These are phyloP conservation scores for Diplodia sapinea DNA, from an alignment of 2,329 filamentous ascomycete genomes.

Conservation along the genomic window DNA sequence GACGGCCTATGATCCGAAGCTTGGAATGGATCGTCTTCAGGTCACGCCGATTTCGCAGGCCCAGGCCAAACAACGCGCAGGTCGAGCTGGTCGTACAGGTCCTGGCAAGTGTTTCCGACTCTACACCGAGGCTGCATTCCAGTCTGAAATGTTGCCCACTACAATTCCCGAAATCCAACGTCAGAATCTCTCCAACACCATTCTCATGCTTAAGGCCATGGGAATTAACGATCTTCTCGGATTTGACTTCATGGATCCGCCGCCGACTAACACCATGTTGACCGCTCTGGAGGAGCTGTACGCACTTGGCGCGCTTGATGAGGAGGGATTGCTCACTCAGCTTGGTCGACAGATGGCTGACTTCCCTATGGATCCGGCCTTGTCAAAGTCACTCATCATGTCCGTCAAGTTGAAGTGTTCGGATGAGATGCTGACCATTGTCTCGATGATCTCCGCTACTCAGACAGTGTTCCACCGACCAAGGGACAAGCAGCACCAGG, in stretches of 20 bases:
- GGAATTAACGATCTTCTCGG: conserved; percentile 96
- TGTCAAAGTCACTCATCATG: conserved; percentile 88
- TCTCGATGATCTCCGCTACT: conserved; percentile 85
- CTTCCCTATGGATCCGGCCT: conserved; percentile 94
- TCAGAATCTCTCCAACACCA: conserved; percentile 89
- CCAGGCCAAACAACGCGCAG: conserved; percentile 91
- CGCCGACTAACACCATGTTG: conserved; percentile 96
- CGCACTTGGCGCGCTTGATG: conserved; percentile 86
- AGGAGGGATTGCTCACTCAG: conserved; percentile 91
- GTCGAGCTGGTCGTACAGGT: conserved; percentile 89
- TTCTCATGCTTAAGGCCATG: conserved; percentile 98
- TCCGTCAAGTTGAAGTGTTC: conserved; percentile 87
- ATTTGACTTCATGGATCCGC: conserved; percentile 99
- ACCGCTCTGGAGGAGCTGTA: conserved; percentile 96
- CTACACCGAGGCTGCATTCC: conserved; percentile 93
- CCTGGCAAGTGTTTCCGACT: conserved; percentile 95
- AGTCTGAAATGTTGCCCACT: conserved; percentile 95
- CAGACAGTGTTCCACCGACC: conserved; percentile 91
- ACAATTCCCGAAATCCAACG: conserved; percentile 96
- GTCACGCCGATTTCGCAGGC: conserved; percentile 97
- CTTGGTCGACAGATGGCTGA: conserved; percentile 97
- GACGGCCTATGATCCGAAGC: conserved; percentile 93
- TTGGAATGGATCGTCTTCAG: conserved; percentile 96
- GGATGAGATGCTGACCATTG: conserved; percentile 92
- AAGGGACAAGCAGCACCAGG: conserved; percentile 95